Base-by-base conservation (phyloP, 192 early-diverging fungal genomes). In the Dissophora globulifera region DNA sequence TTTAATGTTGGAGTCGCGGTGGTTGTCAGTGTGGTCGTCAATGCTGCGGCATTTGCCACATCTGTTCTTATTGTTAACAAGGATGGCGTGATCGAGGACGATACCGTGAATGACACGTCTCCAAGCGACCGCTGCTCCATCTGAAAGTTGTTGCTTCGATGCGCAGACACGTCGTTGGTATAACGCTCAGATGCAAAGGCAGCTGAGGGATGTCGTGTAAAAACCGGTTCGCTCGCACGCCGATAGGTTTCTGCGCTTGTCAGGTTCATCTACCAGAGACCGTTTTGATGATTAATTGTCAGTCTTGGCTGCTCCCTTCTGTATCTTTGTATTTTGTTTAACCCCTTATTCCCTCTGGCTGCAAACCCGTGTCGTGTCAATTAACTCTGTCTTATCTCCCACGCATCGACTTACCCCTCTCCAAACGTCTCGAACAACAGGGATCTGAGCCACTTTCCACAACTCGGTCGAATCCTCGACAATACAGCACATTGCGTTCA, bases 401-500 rank as follows among this genome's bases (percentile, higher is more conserved):
- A 17, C 25, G 4, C 25, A 29, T 30, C 50, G 8, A 22, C 54
- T 57, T 66, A 55, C 52, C 45, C 65, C 55, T 49, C 46, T 58
- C 55, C 65, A 67, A 29, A 58, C 41, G 42, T 67, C 45, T 19
- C 16, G n/a, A 31, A 67, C 65, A 12, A 57, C 35, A 4, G 45
- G 31, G 8, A 58, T 47, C 22, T 56, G 51, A 11, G 35, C 35
- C 20, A 58, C 10, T 33, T 50, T 57, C 55, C 46, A 50, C 20
- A 49, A 3, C 17, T 38, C 47, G 22, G 27, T 19, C 1, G 46
- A 35, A 31, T 50, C 65, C 25, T 67, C 48, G n/a, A 58, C 27
- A 41, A 58, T 40, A 22, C 65, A 58, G 17, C 53, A 58, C 54
- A 67, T 50, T 11, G 32, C 65, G 26, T 50, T 67, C 35, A 58